Evolutionary conservation across 2,329 filamentous ascomycete species (phyloP).

Genomic region (Colletotrichum musicola): DNA sequence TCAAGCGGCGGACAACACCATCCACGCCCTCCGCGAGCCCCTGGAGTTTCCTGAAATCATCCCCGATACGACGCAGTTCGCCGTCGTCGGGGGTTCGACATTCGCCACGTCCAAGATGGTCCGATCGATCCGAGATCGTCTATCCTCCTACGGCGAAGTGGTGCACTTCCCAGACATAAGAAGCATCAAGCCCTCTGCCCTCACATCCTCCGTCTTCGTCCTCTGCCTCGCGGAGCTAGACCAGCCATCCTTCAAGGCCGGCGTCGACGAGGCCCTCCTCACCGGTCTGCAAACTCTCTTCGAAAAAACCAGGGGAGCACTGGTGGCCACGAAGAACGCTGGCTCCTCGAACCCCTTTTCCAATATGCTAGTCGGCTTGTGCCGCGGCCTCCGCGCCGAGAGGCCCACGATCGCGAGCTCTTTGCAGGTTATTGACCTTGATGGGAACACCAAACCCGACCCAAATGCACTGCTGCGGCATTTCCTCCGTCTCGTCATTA

Average conservation of each 20-base stretch:
- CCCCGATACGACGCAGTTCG: not conserved
- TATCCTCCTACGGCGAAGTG: not conserved
- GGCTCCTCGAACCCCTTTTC: not conserved
- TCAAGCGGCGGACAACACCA: not conserved
- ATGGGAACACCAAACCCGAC: constrained; percentile 4
- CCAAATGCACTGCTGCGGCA: not conserved
- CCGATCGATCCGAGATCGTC: not conserved
- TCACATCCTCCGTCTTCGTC: not conserved
- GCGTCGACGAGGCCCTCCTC: not conserved
- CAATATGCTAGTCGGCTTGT: constrained; percentile 13
- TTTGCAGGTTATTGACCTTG: constrained; percentile 1
- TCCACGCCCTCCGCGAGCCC: constrained; percentile 7
- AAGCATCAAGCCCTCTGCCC: not conserved
- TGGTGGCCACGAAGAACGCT: not conserved
- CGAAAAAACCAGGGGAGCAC: not conserved
- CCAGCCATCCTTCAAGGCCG: constrained; percentile 2
- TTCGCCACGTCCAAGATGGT: not conserved
- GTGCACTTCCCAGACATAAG: not conserved
- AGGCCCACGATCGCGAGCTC: not conserved
- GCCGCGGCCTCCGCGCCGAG: constrained; percentile 10
- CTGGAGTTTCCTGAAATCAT: not conserved
- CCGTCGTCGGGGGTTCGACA: constrained; percentile 3
- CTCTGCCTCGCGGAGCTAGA: constrained; percentile 18
- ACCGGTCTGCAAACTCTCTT: not conserved
- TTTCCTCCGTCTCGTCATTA: not conserved